Evolutionary conservation across 140 eudicot species (phyloP).

Genomic region (Stevia rebaudiana): DNA sequence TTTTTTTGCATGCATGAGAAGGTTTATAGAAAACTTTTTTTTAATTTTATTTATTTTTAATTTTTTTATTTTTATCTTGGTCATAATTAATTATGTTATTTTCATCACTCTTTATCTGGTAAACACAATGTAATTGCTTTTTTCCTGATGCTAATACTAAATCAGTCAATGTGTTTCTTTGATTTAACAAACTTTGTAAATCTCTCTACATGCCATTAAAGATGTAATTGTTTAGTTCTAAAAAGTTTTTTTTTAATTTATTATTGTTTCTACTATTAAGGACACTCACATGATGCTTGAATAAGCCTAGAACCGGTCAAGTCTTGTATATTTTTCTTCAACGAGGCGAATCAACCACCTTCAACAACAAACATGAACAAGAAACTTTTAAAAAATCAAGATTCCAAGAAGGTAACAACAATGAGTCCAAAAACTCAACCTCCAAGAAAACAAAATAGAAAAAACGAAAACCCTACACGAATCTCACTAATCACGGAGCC

Average conservation of each 20-base stretch:
- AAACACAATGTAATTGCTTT: not conserved
- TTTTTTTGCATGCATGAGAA: not conserved
- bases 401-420: not conserved
- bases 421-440: not conserved
- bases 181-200: not conserved
- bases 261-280: constrained; percentile 28
- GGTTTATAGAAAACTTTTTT: not conserved
- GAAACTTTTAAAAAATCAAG: constrained; percentile 35
- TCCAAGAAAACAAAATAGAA: constrained; percentile 4
- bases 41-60: too few species aligned
- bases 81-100: not conserved
- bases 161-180: not conserved
- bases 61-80: not conserved
- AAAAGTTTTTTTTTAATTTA: not conserved
- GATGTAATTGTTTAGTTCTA: not conserved
- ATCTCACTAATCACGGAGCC: not conserved
- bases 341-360: constrained; percentile 27
- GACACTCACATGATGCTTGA: constrained; percentile 28
- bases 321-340: constrained; percentile 13
- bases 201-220: not conserved
- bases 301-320: constrained; percentile 35
- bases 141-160: not conserved
- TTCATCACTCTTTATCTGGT: not conserved
- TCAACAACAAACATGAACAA: constrained; percentile 31
- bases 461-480: not conserved